Percentiles rank a stretch among this genome's conserved stretches.
Evolutionary conservation across 1,284 basidiomycete species (phyloP).

Genomic region (Cystobasidium sp.): DNA sequence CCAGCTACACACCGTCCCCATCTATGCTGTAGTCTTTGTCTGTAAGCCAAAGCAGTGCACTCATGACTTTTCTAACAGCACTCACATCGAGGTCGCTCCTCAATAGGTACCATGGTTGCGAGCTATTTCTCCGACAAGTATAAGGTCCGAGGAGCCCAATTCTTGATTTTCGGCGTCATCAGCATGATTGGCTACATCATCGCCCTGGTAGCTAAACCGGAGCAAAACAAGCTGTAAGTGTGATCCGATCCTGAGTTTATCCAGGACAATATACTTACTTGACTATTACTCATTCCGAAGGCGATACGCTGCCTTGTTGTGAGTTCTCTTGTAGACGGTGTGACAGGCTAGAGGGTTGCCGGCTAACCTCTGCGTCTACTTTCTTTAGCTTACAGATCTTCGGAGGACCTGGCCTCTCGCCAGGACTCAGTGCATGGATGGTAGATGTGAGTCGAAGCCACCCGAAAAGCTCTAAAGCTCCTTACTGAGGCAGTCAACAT

Average conservation of each 20-base stretch:
- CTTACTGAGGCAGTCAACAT: too few relatives aligned
- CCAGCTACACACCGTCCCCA: constrained; percentile 23
- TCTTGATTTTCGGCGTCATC: constrained; percentile 18
- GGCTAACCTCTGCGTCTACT: not conserved
- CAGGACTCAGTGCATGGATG: constrained; percentile 20
- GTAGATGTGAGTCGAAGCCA: constrained; percentile 3
- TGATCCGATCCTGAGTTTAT: not conserved
- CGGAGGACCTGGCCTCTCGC: constrained; percentile 24
- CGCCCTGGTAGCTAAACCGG: not conserved
- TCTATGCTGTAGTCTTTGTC: constrained; percentile 22
- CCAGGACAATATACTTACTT: not conserved
- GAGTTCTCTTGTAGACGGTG: not conserved
- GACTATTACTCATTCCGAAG: not conserved
- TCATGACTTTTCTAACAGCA: not conserved
- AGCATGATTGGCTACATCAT: constrained; percentile 23
- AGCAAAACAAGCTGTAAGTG: constrained; percentile 22
- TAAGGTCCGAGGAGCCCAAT: constrained; percentile 9
- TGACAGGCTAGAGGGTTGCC: not conserved
- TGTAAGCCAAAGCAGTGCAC: not conserved
- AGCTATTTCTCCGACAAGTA: constrained; percentile 28
- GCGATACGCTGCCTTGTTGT: constrained; percentile 20
- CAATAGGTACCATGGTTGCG: constrained; percentile 18
- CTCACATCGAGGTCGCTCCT: too few relatives aligned
- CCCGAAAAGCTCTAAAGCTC: not conserved
- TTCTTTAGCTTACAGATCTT: constrained; percentile 11